These are phyloP conservation scores for Pythium insidiosum DNA, from an alignment of 352 stramenopile genomes.

Conservation along the genomic window DNA sequence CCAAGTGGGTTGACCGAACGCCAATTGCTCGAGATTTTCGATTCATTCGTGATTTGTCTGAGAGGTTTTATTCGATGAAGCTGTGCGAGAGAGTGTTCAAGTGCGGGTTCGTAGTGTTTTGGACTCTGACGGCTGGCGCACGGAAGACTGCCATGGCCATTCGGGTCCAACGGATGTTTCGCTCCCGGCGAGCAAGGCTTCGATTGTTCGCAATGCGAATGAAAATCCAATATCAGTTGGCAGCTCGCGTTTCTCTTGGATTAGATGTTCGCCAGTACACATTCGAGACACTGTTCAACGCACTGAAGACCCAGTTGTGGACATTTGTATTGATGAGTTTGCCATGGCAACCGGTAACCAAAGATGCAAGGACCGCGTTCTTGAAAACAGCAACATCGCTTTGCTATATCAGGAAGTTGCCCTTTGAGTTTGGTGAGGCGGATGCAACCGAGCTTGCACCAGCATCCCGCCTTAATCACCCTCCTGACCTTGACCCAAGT, in stretches of 20 bases:
- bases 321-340: constrained; percentile 25
- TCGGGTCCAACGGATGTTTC: constrained; percentile 22
- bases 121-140: constrained; percentile 20
- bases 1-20: too few relatives aligned
- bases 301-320: constrained; percentile 17
- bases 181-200: constrained; percentile 17
- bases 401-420: constrained; percentile 15
- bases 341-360: constrained; percentile 19
- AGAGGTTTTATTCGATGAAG: too few relatives aligned
- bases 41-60: too few relatives aligned
- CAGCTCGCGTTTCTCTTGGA: constrained; percentile 8
- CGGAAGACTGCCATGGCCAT: constrained; percentile 20
- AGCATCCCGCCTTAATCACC: too few relatives aligned
- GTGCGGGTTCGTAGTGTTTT: too few relatives aligned
- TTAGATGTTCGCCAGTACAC: constrained; percentile 14
- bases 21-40: too few relatives aligned
- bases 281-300: constrained; percentile 5
- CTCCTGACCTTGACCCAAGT: too few relatives aligned
- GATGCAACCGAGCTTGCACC: too few relatives aligned
- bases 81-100: too few relatives aligned
- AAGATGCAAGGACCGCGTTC: constrained; percentile 7
- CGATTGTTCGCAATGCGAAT: constrained; percentile 25
- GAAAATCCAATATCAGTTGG: constrained; percentile 26
- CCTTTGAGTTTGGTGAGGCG: constrained; percentile 18
- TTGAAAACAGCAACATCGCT: constrained; percentile 26